Evolutionary conservation across 2,329 filamentous ascomycete genomes (phyloP), one percentile per base, ranked within the genome.

Genomic region (Endoconidiophora laricicola): DNA sequence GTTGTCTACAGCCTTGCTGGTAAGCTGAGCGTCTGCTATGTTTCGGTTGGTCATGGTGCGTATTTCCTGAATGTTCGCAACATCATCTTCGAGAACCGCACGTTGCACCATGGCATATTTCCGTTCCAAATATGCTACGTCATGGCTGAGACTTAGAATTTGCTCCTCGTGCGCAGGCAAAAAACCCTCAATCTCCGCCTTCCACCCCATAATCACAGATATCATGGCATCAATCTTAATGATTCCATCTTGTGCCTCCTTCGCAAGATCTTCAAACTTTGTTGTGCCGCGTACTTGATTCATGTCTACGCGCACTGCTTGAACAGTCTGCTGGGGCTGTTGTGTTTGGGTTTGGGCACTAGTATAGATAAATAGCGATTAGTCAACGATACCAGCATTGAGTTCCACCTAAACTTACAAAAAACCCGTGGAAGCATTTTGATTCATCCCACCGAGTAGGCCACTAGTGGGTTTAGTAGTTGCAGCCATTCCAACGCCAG

Each of bases 221-320:
- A 98, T 90, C 56, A 81, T 78, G 52, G 76, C 75, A 64, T 98
- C 90, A 55, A 94, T 78, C 7, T 72, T 66, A 55, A 85, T 78
- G 54, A 98, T 83, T 56, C 86, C 69, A 55, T 79, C 76, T 60
- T 94, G 86, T 14, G 94, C 70, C 26, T 85, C 78, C 56, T 90
- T 83, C 54, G 84, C 78, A 24, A 94, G 79, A 63, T 94, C 90
- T 61, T 87, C 86, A 69, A 91, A 95, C 54, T 91, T 85, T 3
- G 87, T 94, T 0, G 88, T 94, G 14, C 83, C 82, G 48, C 86
- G 79, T 54, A 96, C 70, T 60, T 84, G 85, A 57, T 76, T 76
- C 48, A 84, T 66, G 63, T 91, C 84, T 58, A 94, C 83, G 59
- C 83, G 81, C 16, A 86, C 82, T 16, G 83, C 85, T 0, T 81